Base-by-base conservation (phyloP, 1,284 basidiomycete species). In the Ceratobasidium sp. region DNA sequence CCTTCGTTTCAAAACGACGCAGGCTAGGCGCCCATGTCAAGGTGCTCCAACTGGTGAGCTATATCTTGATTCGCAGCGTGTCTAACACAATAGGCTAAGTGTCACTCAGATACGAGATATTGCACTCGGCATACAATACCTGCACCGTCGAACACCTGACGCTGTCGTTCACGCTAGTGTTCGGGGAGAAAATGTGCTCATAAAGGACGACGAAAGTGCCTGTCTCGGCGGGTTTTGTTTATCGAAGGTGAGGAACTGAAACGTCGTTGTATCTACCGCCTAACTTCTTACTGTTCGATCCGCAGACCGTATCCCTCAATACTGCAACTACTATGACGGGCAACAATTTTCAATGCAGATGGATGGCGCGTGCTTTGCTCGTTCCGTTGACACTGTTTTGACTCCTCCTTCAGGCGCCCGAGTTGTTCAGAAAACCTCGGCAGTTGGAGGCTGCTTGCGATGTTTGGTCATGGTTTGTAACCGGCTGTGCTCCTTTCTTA, bases 111-210 rank as follows among this genome's bases (percentile, higher is more conserved):
- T 71, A 4, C 56, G 8, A 44, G 32, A 71, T 15, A 40, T 40
- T 29, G 69, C 69, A 2, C n/a, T 61, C 34, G 69, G 69, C 8
- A 44, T 71, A 8, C 54, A 61, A 44, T 61, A 71, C 44, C 32
- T 71, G 37, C 69, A 71, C 43, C n/a, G 25, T 29, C 32, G 54
- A 7, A 22, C 7, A 2, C 69, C 52, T 11, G 54, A 56, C 3
- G 13, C 54, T 1, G 59, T 54, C 32, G 69, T 71, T 49, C 69
- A 71, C n/a, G 69, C 69, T 22, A 71, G 69, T 37, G 43, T 70
- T 11, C 68, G 68, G 15, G 68, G 68, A 46, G 68, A 70, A 37
- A 70, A 70, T 29, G 68, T 70, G 15, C 22, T 70, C 34, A 70
- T 70, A n/a, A 56, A 57, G 46, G 34, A 70, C n/a, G 68, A 70